Evolutionary conservation across 495 filamentous ascomycete genomes (phyloP), one percentile per base, ranked within the genome.

Genomic region (Penicillium bovifimosum): DNA sequence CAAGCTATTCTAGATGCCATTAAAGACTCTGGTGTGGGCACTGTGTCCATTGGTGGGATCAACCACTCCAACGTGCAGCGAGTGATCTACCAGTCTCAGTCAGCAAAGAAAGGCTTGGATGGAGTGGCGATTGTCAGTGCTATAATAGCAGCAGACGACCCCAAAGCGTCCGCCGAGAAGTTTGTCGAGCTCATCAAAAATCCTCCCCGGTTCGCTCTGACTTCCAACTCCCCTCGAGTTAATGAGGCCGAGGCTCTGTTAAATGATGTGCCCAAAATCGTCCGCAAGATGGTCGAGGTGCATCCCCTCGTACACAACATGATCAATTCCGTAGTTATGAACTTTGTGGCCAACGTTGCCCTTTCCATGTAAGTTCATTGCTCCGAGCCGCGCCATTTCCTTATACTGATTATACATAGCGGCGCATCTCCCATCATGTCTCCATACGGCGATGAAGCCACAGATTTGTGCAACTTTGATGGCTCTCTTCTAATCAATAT

Each of bases 361-460:
- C 76, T 96, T 20, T 79, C 87, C 29, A 80, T 93, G 78, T 80
- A 59, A 66, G 65, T 60, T 3, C 17, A 8, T 34, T 44, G 31
- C 32, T 39, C 6, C 24, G 10, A 3, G 20, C 16, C 33, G 11
- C 32, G 17, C 14, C 36, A 9, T 28, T 24, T 7, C 26, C 41
- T 9, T 8, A 27, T 62, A 41, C 56, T 67, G 13, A 66, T 20
- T 13, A 10, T 34, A 18, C 27, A 5, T 28, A 80, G 76, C 54
- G 92, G 93, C 17, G 87, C 88, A 29, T 90, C 85, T 13, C 93
- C 93, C 7, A 96, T 98, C 57, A 98, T 98, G 93, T 82, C 90
- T 3, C 90, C 85, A 54, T 85, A 91, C 60, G 86, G 84, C 10
- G 80, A 86, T 50, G 93, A 98, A 76, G 89, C 91, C 4, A 66